Conservation (phyloP, 345 rosid genomes). For the Salix exigua region DNA sequence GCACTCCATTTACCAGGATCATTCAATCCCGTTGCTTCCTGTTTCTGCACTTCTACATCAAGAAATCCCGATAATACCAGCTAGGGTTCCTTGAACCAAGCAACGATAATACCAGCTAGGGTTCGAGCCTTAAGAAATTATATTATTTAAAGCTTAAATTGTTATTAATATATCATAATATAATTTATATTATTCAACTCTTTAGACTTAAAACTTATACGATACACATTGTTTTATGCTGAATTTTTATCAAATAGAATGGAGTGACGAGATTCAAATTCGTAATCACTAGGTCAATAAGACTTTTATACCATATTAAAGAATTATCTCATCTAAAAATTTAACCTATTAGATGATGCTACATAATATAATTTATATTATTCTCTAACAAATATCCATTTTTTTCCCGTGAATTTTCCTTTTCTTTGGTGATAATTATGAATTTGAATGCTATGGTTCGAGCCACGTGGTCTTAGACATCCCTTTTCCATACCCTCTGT, state of each 20-base stretch:
- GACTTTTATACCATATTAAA: rapidly evolving
- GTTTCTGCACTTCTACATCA: neutral
- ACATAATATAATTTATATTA: no score
- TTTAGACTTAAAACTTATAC: no score
- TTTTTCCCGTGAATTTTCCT: no score
- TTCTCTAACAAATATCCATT: rapidly evolving
- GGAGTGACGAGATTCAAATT: no score
- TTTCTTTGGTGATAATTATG: no score
- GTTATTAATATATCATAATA: rapidly evolving
- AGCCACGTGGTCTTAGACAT: neutral
- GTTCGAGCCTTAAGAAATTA: neutral
- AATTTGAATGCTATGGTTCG: neutral
- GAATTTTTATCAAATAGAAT: no score
- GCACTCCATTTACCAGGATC: neutral
- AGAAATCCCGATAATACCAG: neutral
- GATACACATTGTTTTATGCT: rapidly evolving
- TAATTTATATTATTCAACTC: no score
- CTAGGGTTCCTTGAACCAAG: neutral
- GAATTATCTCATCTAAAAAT: no score
- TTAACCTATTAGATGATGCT: rapidly evolving
- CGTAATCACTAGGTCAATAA: no score
- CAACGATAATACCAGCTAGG: neutral
- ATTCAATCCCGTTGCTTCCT: neutral
- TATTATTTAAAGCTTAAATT: rapidly evolving
- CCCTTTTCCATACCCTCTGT: neutral